Evolutionary conservation across 306 rosid species (phyloP).

Genomic region (Cicer yamashitae): DNA sequence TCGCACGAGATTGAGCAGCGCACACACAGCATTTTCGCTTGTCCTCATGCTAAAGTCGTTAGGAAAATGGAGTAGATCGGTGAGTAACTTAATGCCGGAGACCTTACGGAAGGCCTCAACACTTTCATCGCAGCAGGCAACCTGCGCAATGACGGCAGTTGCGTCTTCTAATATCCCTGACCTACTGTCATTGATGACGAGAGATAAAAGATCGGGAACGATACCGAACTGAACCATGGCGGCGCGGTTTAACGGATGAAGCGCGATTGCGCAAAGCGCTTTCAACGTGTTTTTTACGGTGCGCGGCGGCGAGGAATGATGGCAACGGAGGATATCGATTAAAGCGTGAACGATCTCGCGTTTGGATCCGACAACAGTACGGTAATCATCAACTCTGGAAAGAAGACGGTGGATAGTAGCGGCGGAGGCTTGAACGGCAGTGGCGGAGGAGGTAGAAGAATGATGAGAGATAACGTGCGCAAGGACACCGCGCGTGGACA

Average conservation of each 20-base stretch:
- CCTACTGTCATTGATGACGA: conserved; percentile 60
- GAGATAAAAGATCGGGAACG: conserved; percentile 63
- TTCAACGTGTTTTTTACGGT: conserved; percentile 85
- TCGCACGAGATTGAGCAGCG: conserved; percentile 67
- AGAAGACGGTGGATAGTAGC: conserved; percentile 89
- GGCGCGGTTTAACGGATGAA: conserved; percentile 63
- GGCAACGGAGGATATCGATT: conserved; percentile 62
- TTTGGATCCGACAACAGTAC: conserved; percentile 78
- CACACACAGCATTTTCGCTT: conserved; percentile 81
- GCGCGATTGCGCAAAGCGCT: conserved; percentile 81
- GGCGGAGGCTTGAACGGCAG: conserved; percentile 87
- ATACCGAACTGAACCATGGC: conserved; percentile 66
- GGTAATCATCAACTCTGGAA: conserved; percentile 57
- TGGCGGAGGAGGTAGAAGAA: conserved; percentile 51
- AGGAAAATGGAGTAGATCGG: conserved; percentile 63
- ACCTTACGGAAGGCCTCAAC: conserved; percentile 64
- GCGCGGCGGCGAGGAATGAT: conserved; percentile 58
- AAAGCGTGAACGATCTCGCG: conserved; percentile 80
- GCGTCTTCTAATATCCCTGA: conserved; percentile 85
- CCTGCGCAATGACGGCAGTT: conserved; percentile 89
- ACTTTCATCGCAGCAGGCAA: conserved; percentile 94
- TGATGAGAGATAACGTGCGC: conserved; percentile 75
- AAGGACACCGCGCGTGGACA: conserved; percentile 85
- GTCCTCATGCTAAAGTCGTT: conserved; percentile 70
- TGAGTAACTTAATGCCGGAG: conserved; percentile 62